Conservation (phyloP, 176 grass and related monocot genomes). For the Musa itinerans region DNA sequence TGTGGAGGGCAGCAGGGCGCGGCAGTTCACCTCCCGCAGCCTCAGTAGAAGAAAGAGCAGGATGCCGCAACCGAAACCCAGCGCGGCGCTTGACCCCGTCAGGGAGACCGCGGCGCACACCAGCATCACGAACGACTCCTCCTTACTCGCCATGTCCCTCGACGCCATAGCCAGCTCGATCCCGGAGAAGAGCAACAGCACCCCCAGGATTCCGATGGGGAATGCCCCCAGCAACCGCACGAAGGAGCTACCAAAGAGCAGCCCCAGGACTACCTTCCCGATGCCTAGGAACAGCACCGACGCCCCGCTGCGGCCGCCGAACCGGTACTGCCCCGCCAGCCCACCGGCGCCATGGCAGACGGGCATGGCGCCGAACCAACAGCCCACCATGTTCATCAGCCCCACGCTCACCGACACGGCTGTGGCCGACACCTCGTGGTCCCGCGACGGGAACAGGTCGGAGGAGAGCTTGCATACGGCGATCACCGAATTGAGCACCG, state of each 20-base stretch:
- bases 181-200: slow-evolving; percentile 78
- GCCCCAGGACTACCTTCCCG: slow-evolving; percentile 54
- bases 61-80: slow-evolving; percentile 65
- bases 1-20: background rate
- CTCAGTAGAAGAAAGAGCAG: slow-evolving; percentile 45
- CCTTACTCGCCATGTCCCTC: slow-evolving; percentile 75
- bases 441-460: slow-evolving; percentile 60
- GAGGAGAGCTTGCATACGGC: slow-evolving; percentile 93
- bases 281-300: slow-evolving; percentile 68
- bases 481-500: slow-evolving; percentile 81
- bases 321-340: slow-evolving; percentile 75
- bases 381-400: slow-evolving; percentile 73
- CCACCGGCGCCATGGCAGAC: slow-evolving; percentile 82
- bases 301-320: slow-evolving; percentile 78
- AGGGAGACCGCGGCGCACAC: slow-evolving; percentile 64
- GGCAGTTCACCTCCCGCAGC: slow-evolving; percentile 45
- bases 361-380: slow-evolving; percentile 97
- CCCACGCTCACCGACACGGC: slow-evolving; percentile 76
- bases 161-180: slow-evolving; percentile 93
- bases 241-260: slow-evolving; percentile 75
- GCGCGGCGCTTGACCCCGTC: slow-evolving; percentile 61
- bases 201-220: slow-evolving; percentile 76
- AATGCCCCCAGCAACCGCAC: slow-evolving; percentile 57
- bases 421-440: slow-evolving; percentile 44
- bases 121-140: slow-evolving; percentile 87